A percentile compares a stretch with the other conserved stretches of the same genome.
Conservation (phyloP, 108 stramenopile genomes). For the Schizochytrium sp. region DNA sequence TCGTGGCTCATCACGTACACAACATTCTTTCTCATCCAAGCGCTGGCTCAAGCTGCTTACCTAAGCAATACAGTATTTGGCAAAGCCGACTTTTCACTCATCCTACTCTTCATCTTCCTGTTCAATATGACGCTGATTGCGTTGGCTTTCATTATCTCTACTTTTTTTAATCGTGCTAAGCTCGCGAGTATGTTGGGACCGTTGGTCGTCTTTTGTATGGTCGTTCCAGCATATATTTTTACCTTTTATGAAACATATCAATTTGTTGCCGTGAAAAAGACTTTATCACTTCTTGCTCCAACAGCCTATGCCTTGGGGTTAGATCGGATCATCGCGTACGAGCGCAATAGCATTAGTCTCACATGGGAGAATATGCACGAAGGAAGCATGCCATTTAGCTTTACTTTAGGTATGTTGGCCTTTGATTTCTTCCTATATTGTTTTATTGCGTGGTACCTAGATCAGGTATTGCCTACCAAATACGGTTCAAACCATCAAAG, state of each 20-base stretch:
- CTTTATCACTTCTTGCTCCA: constrained; percentile 76
- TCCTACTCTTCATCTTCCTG: constrained; percentile 74
- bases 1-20: constrained; percentile 79
- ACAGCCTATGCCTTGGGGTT: constrained; percentile 74
- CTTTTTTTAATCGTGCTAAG: constrained; percentile 76
- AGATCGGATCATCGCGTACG: constrained; percentile 73
- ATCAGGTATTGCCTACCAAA: constrained; percentile 70
- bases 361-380: constrained; percentile 65
- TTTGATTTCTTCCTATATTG: constrained; percentile 72
- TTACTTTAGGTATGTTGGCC: constrained; percentile 66
- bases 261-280: constrained; percentile 63
- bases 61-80: constrained; percentile 61
- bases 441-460: constrained; percentile 76
- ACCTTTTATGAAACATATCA: constrained; percentile 67
- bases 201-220: constrained; percentile 76
- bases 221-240: constrained; percentile 80
- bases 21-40: constrained; percentile 78
- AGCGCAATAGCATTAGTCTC: constrained; percentile 73
- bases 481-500: constrained; percentile 65
- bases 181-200: constrained; percentile 77
- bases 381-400: constrained; percentile 63
- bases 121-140: constrained; percentile 62
- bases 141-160: constrained; percentile 67
- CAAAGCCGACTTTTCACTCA: constrained; percentile 70
- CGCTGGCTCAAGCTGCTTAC: background rate